Percentiles rank a stretch among this genome's conserved stretches.
phyloP scores from a whole-genome alignment of 2,329 filamentous ascomycete genomes.

The Hortaea werneckii region DNA sequence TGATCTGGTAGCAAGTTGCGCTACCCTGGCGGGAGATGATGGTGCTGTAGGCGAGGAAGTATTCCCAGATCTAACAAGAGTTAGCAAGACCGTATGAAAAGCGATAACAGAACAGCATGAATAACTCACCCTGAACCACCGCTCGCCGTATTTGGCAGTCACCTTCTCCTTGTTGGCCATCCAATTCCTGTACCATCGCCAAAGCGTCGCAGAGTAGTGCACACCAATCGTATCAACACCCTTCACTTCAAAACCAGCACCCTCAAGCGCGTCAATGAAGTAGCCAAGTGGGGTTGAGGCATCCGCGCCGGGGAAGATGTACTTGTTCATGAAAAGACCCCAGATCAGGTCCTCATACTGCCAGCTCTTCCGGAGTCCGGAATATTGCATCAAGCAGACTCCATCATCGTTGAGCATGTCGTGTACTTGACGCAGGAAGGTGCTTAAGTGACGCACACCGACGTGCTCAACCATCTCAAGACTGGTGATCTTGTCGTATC shows the following conservation, averaged over 20 bases:
- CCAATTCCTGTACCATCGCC: constrained; percentile 99
- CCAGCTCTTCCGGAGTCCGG: constrained; percentile 87
- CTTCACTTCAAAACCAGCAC: constrained; percentile 84
- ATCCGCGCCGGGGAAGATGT: constrained; percentile 94
- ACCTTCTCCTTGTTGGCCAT: constrained; percentile 87
- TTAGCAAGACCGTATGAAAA: neutral
- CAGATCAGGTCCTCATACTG: constrained; percentile 97
- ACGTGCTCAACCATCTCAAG: constrained; percentile 99
- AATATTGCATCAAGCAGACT: constrained; percentile 90
- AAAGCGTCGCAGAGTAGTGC: constrained; percentile 92
- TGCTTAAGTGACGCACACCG: constrained; percentile 75
- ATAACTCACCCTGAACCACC: constrained; percentile 80
- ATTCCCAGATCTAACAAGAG: constrained; percentile 66
- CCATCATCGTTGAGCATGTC: constrained; percentile 96
- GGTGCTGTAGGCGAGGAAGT: constrained; percentile 76
- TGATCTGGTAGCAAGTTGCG: constrained; percentile 81
- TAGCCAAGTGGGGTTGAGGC: constrained; percentile 87
- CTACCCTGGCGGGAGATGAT: constrained; percentile 75
- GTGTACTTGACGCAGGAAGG: constrained; percentile 77
- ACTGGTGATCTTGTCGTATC: constrained; percentile 93
- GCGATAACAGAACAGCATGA: neutral
- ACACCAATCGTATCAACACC: constrained; percentile 85
- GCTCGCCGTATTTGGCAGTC: constrained; percentile 83
- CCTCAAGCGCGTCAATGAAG: constrained; percentile 76
- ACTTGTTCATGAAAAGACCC: constrained; percentile 99